Conservation (phyloP, 139 green algal species). For the Asterochloris erici region DNA sequence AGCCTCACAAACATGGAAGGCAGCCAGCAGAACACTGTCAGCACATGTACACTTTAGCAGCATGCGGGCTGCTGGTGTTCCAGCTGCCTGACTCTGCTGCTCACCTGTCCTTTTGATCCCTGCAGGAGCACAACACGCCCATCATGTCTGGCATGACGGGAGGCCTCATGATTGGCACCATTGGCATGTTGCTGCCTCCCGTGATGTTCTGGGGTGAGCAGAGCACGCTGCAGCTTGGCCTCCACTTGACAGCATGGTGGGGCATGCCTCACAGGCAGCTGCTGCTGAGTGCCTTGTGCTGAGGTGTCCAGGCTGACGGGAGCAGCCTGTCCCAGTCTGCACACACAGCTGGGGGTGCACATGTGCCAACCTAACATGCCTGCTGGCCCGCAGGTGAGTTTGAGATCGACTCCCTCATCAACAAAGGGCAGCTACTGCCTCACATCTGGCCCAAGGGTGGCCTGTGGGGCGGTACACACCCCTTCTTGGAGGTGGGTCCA, state of each 20-base stretch:
- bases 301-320: no score
- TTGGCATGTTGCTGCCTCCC: constrained; percentile 39
- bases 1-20: no score
- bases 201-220: constrained; percentile 40
- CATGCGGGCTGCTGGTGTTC: neutral
- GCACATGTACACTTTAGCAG: no score
- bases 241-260: no score
- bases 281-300: no score
- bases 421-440: constrained; percentile 22
- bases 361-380: no score
- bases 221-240: neutral
- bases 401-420: constrained; percentile 40
- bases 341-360: no score
- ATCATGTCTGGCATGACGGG: constrained; percentile 33
- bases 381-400: constrained; percentile 22
- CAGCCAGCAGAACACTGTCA: no score
- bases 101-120: neutral
- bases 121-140: constrained; percentile 43
- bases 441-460: constrained; percentile 46
- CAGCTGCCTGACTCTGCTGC: neutral
- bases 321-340: no score
- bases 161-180: constrained; percentile 37
- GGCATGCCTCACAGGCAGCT: no score
- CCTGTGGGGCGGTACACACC: neutral
- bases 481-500: neutral